Evolutionary conservation across 257 asterid genomes (phyloP), one percentile per base, ranked within the genome.

Genomic region (Nicotiana otophora): DNA sequence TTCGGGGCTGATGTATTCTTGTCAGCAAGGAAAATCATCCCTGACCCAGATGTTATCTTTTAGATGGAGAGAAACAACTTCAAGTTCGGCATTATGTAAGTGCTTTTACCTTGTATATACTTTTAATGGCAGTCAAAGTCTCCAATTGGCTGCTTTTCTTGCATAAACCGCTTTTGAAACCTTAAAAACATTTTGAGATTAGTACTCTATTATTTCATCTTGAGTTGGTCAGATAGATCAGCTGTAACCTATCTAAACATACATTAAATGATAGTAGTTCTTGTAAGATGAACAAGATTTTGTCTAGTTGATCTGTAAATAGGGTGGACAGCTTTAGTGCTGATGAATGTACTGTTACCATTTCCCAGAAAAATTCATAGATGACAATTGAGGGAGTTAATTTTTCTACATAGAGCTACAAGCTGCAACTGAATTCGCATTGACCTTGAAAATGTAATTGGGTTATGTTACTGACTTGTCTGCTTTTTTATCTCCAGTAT

Each of bases 1-100:
- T 90, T 96, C 81, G 99, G 99, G 36, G 97, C 86, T 39, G 98
- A 96, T 78, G 93, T 92, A 67, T 96, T 94, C 89, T 82, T 93
- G 82, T 93, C 97, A 84, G 92, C 98, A 60, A 86, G 89, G 77
- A 96, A 96, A 89, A 92, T 96, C 58, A 89, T 92, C 98, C 1
- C 58, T 91, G 53, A 36, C 82, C 28, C 82, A 79, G 72, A 84
- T 90, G 31, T 68, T 92, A 82, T 94, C 99, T 14, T 91, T 92
- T 82, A 95, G 90, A 84, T 87, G 95, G 95, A 90, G 85, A 81
- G 98, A 94, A 46, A 90, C 89, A 20, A 90, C 89, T 36, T 84
- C 88, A 82, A 88, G 86, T 83, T 75, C 91, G 33, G 31, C 88
- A 34, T 67, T 93, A 83, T 83, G 99, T 96, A 87, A 90, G 97